Evolutionary conservation across 176 grass and related monocot species (phyloP).

Genomic region (Oryza punctata): DNA sequence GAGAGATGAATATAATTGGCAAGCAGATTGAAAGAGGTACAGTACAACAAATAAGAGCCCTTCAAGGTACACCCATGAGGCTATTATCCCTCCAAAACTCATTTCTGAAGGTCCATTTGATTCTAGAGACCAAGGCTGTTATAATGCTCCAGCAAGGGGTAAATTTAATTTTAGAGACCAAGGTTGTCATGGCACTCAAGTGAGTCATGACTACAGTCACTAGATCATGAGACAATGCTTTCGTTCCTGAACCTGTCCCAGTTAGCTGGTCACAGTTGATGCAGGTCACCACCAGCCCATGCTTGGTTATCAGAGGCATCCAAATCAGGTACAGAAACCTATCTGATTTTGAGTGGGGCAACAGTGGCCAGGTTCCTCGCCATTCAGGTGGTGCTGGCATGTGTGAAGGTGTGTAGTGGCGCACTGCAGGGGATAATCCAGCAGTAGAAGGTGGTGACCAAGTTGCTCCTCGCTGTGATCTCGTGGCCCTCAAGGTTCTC

Average conservation of each 20-base stretch:
- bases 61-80: not conserved
- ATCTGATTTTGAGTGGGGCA: not conserved
- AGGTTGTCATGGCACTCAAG: not conserved
- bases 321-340: too few relatives aligned
- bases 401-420: not conserved
- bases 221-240: not conserved
- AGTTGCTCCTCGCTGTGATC: not conserved
- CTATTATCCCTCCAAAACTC: not conserved
- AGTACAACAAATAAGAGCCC: slow-evolving; percentile 6
- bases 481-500: not conserved
- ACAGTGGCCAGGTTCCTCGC: not conserved
- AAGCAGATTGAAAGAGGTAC: not conserved
- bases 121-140: not conserved
- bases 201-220: not conserved
- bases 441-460: not conserved
- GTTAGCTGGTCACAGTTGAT: not conserved
- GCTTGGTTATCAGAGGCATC: not conserved
- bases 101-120: not conserved
- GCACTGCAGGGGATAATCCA: not conserved
- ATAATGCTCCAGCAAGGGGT: not conserved
- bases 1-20: not conserved
- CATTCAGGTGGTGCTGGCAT: not conserved
- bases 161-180: not conserved
- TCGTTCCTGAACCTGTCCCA: not conserved
- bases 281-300: not conserved